Percentiles rank a stretch among this genome's conserved stretches.
These are phyloP conservation scores for Mytilinidion resinicola DNA, from an alignment of 495 filamentous ascomycete species.

Conservation along the genomic window DNA sequence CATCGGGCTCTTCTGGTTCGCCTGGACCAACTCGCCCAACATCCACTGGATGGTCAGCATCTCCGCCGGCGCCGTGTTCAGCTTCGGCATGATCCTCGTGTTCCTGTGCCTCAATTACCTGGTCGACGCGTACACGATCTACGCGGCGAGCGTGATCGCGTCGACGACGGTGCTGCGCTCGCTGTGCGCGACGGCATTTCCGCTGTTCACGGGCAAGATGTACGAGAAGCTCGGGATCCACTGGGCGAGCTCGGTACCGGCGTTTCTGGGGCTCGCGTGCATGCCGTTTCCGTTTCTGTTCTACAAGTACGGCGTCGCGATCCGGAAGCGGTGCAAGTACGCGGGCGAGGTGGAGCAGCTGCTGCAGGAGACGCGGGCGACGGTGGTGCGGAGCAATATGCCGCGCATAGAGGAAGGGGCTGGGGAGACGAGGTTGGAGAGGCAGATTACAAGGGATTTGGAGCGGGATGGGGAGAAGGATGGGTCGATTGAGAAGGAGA, in stretches of 20 bases:
- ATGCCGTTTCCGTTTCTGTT: slow-evolving; percentile 30
- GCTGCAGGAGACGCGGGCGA: neutral
- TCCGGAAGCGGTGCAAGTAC: no score
- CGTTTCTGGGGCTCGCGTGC: slow-evolving; percentile 29
- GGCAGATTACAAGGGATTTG: no score
- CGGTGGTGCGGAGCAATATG: slow-evolving; percentile 3
- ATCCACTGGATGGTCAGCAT: slow-evolving; percentile 31
- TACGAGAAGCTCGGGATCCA: slow-evolving; percentile 33
- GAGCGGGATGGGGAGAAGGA: neutral
- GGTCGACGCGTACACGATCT: slow-evolving; percentile 30
- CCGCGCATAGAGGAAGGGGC: neutral
- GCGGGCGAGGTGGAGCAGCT: no score
- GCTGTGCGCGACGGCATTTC: slow-evolving; percentile 31
- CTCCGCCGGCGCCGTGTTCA: slow-evolving; percentile 28
- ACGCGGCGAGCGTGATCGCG: slow-evolving; percentile 32
- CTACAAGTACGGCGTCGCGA: slow-evolving; percentile 14
- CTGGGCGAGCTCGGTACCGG: slow-evolving; percentile 34
- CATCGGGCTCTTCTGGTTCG: slow-evolving; percentile 33
- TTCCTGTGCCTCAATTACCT: slow-evolving; percentile 35
- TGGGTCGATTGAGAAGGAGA: slow-evolving; percentile 19
- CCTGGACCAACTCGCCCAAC: slow-evolving; percentile 24
- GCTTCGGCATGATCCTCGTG: slow-evolving; percentile 29
- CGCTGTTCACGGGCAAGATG: slow-evolving; percentile 31
- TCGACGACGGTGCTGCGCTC: slow-evolving; percentile 33
- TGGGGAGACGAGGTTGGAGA: no score